Base-by-base conservation (phyloP, 1,284 basidiomycete species). In the Leccinum griseonigrum region DNA sequence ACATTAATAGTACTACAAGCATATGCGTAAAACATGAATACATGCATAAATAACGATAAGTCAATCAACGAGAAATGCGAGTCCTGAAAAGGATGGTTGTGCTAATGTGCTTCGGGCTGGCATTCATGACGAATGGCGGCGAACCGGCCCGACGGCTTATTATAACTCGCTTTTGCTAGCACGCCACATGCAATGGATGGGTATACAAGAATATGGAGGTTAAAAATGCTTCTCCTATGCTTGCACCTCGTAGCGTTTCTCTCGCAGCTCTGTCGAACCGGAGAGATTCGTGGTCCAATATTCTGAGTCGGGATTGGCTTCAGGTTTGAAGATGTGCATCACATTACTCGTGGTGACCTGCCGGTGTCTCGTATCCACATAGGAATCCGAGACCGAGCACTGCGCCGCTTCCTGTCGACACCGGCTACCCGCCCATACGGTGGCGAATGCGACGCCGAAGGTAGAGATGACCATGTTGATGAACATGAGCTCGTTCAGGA, bases 381-480 rank as follows among this genome's bases (percentile, higher is more conserved):
- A 11, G 4, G 10, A 22, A 3, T 43, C 38, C 3, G 16, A 14
- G 3, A 1, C 2, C 3, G 48, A 16, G 26, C 48, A 26, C 26
- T 50, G 48, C 38, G 7, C 53, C 1, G n/a, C 31, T 6, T 68
- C 66, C 5, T 22, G 48, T 56, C 26, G 50, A 46, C 5, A 51
- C 22, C 46, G 7, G 5, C 31, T 68, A 28, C 64, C 64, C 22
- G 54, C 60, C 64, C 66, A 66, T 32, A 68, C 32, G 5, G 64
- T 68, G 6, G 64, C 66, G 29, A 68, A 68, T 1, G 51, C 65
- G 31, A 64, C 64, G 13, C 66, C 58, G 18, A 64, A 65, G 3
- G 64, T 63, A 14, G 66, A 26, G 7, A 66, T n/a, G 46, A 60
- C 58, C 10, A 53, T 48, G 31, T 68, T 66, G 6, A 46, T 36